A percentile compares a stretch with the other conserved stretches of the same genome.
These are phyloP conservation scores for Rhododendron ovatum DNA, from an alignment of 148 eudicot genomes.

Conservation along the genomic window DNA sequence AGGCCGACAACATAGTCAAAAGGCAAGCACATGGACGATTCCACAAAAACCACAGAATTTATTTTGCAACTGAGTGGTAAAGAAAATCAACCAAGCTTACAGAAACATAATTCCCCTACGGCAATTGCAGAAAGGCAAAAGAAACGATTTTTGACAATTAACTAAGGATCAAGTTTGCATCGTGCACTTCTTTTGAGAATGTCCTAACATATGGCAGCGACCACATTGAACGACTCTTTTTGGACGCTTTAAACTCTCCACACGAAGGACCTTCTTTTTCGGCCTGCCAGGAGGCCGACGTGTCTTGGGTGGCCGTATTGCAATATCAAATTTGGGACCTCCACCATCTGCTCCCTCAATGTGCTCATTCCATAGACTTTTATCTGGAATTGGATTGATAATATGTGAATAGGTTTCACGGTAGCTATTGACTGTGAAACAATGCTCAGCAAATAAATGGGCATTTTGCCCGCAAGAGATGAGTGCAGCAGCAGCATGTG, in stretches of 20 bases:
- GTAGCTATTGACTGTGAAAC: slow-evolving; percentile 78
- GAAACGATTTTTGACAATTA: not conserved
- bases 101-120: slow-evolving; percentile 9
- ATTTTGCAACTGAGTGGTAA: slow-evolving; percentile 6
- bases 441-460: slow-evolving; percentile 79
- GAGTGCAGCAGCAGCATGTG: slow-evolving; percentile 96
- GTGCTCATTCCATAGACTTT: slow-evolving; percentile 58
- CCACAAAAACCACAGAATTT: not conserved
- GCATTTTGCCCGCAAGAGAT: slow-evolving; percentile 87
- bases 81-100: slow-evolving; percentile 7
- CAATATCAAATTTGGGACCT: slow-evolving; percentile 43
- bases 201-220: slow-evolving; percentile 92
- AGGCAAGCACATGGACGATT: not conserved
- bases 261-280: slow-evolving; percentile 86
- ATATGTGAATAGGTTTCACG: slow-evolving; percentile 78
- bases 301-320: slow-evolving; percentile 80
- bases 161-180: slow-evolving; percentile 44
- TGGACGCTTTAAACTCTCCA: slow-evolving; percentile 87
- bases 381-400: slow-evolving; percentile 72
- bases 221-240: slow-evolving; percentile 95
- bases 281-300: slow-evolving; percentile 98
- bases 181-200: slow-evolving; percentile 95
- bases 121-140: slow-evolving; percentile 11
- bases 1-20: not conserved
- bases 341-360: slow-evolving; percentile 58